Evolutionary conservation across 2,329 filamentous ascomycete species (phyloP).

Genomic region (Apiospora pterosperma): DNA sequence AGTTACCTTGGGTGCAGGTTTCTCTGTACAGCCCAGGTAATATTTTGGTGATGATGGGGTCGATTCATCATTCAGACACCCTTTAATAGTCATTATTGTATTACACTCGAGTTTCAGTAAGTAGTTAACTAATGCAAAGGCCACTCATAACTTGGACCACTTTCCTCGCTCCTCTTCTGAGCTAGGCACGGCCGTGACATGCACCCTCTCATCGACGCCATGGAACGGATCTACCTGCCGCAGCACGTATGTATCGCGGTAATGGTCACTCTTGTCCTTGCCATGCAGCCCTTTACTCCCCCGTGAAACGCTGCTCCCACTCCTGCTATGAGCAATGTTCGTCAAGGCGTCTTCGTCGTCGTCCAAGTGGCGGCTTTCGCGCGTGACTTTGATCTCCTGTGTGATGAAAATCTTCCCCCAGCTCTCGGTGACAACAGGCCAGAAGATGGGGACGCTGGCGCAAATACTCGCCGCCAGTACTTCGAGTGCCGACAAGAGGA

Average conservation of each 20-base stretch:
- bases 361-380: not conserved
- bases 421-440: slow-evolving; percentile 24
- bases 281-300: not conserved
- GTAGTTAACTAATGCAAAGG: not conserved
- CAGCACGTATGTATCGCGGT: slow-evolving; percentile 1
- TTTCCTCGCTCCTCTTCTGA: not conserved
- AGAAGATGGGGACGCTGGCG: slow-evolving; percentile 30
- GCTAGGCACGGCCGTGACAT: not conserved
- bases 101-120: not conserved
- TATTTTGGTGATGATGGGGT: not conserved
- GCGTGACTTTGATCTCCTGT: slow-evolving; percentile 27
- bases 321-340: not conserved
- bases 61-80: not conserved
- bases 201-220: not conserved
- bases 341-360: not conserved
- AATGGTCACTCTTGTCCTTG: not conserved
- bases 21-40: not conserved
- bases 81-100: not conserved
- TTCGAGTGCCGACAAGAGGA: slow-evolving; percentile 17
- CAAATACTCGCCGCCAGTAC: slow-evolving; percentile 19
- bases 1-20: not conserved
- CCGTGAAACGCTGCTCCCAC: not conserved
- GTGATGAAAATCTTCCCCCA: slow-evolving; percentile 32
- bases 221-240: slow-evolving; percentile 3
- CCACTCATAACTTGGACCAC: not conserved